A percentile compares a stretch with the other conserved stretches of the same genome.
Evolutionary conservation across 169 alveolate species (phyloP).

Genomic region (Fabrea salina): DNA sequence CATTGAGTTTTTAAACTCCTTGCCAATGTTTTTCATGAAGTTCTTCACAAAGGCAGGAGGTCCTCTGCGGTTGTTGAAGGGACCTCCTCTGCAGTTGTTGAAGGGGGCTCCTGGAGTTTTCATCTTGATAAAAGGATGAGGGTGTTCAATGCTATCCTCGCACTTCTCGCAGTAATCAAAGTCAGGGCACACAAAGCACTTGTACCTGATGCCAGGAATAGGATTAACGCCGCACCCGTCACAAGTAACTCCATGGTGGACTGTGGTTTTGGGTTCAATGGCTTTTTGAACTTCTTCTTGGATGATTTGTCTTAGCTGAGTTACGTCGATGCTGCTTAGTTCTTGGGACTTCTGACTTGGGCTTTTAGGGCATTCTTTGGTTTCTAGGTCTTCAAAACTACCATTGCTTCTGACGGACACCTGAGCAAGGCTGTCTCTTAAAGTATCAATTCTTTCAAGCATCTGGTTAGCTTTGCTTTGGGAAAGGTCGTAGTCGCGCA

Average conservation of each 20-base stretch:
- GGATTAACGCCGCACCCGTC: slow-evolving; percentile 62
- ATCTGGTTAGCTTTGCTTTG: background rate
- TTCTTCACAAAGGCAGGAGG: background rate
- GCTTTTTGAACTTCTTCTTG: background rate
- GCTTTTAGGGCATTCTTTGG: too few species aligned
- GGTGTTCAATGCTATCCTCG: slow-evolving; percentile 47
- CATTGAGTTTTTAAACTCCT: background rate
- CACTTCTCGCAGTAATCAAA: slow-evolving; percentile 74
- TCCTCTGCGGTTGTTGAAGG: background rate
- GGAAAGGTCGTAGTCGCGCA: background rate
- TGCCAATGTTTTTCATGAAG: background rate
- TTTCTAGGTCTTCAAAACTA: too few species aligned
- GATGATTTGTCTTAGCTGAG: too few species aligned
- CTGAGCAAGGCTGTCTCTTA: background rate
- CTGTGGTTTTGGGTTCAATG: background rate
- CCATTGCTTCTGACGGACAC: too few species aligned
- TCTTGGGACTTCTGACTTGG: too few species aligned
- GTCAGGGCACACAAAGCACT: slow-evolving; percentile 68
- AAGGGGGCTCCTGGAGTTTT: slow-evolving; percentile 49
- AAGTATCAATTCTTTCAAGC: background rate
- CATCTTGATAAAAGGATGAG: slow-evolving; percentile 71
- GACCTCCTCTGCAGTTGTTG: background rate
- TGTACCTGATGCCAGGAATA: slow-evolving; percentile 73
- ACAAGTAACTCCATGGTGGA: slow-evolving; percentile 52
- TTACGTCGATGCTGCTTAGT: too few species aligned